Evolutionary conservation across 148 eudicot genomes (phyloP).

Genomic region (Heliosperma pusillum): DNA sequence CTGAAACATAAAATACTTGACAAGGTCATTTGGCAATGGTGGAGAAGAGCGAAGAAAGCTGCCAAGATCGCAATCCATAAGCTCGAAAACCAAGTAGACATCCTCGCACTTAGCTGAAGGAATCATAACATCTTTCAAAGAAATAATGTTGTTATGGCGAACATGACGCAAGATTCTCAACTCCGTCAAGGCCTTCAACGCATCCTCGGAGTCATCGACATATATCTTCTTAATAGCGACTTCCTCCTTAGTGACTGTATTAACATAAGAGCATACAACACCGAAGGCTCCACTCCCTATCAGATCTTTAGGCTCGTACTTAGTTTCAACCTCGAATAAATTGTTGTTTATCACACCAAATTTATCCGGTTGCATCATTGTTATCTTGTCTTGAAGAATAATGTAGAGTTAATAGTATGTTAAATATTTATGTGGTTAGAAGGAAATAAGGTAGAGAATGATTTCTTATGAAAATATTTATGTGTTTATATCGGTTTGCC

Average conservation of each 20-base stretch:
- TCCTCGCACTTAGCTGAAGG: no score
- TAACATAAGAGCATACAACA: constrained; percentile 37
- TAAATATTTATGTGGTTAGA: no score
- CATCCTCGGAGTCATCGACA: constrained; percentile 29
- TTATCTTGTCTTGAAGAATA: no score
- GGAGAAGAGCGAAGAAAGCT: constrained; percentile 36
- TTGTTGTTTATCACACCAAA: constrained; percentile 43
- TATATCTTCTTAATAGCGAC: constrained; percentile 54
- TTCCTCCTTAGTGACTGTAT: constrained; percentile 35
- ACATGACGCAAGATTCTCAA: constrained; percentile 41
- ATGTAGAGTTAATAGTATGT: no score
- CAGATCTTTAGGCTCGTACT: constrained; percentile 33
- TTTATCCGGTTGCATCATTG: no score
- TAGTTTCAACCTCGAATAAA: constrained; percentile 36
- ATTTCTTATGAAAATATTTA: no score
- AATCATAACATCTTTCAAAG: no score
- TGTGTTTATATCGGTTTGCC: no score
- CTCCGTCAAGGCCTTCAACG: constrained; percentile 38
- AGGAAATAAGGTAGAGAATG: no score
- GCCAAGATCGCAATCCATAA: constrained; percentile 50
- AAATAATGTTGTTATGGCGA: no score
- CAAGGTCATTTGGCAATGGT: not conserved
- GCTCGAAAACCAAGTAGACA: no score
- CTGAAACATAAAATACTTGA: constrained; percentile 43
- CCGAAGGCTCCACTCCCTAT: constrained; percentile 47